phyloP scores from a whole-genome alignment of 2,329 filamentous ascomycete species.

The Sclerotinia nivalis region DNA sequence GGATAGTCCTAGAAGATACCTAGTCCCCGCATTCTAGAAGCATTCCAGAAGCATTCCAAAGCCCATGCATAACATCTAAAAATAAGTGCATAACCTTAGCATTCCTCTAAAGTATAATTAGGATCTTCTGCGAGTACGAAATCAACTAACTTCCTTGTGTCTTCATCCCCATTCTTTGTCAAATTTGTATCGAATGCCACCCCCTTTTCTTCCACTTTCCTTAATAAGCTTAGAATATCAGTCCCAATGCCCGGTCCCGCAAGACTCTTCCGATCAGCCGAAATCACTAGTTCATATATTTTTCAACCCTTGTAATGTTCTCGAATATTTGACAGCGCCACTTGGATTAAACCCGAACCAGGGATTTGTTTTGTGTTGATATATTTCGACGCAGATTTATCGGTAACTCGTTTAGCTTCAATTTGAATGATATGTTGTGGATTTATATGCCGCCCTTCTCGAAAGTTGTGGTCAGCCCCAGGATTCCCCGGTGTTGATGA shows the following conservation, averaged over 20 bases:
- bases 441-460: background rate
- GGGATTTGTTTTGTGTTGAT: background rate
- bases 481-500: background rate
- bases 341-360: background rate
- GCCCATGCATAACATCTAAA: background rate
- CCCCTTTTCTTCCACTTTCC: conserved; percentile 10
- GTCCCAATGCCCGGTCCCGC: background rate
- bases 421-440: background rate
- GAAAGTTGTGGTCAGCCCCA: background rate
- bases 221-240: background rate
- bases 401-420: background rate
- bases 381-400: conserved; percentile 5
- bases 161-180: background rate
- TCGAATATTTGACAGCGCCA: conserved; percentile 14
- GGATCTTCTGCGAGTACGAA: background rate
- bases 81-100: background rate
- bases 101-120: background rate
- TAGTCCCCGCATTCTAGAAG: background rate
- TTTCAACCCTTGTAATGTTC: background rate
- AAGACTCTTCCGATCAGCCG: conserved; percentile 1
- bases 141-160: background rate
- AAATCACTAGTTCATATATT: conserved; percentile 14
- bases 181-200: background rate
- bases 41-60: background rate
- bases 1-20: background rate